Percentiles rank a stretch among this genome's conserved stretches.
These are phyloP conservation scores for Stagonosporopsis cucurbitacearum DNA, from an alignment of 2,329 filamentous ascomycete genomes.

Conservation along the genomic window DNA sequence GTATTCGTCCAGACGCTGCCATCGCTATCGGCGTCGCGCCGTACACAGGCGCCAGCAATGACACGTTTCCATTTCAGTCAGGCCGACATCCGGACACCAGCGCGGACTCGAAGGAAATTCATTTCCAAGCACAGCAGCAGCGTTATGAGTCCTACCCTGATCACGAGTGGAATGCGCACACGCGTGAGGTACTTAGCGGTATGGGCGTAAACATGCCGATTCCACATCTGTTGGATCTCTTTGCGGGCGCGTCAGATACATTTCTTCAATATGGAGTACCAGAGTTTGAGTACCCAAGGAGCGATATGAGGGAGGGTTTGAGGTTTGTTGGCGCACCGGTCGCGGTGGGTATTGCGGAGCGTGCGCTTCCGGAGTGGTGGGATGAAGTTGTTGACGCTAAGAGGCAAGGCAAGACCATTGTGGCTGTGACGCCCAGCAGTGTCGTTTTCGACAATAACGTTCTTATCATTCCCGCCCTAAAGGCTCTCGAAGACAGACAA, in stretches of 20 bases:
- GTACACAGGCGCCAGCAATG: background rate
- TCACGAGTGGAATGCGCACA: too few species aligned
- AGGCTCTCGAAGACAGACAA: background rate
- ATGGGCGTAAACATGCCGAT: background rate
- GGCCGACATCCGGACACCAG: background rate
- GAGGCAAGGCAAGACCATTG: background rate
- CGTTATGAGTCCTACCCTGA: too few species aligned
- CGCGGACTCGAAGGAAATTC: background rate
- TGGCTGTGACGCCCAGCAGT: background rate
- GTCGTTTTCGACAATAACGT: background rate
- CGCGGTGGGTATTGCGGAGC: too few species aligned
- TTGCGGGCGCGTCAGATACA: background rate
- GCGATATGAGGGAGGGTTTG: too few species aligned
- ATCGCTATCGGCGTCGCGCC: background rate
- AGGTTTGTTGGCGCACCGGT: too few species aligned
- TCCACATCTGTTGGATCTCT: background rate
- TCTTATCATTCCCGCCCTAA: background rate
- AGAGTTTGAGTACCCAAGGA: slow-evolving; percentile 1
- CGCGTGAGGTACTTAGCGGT: too few species aligned
- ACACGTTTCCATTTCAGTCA: background rate
- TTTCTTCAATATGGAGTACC: background rate
- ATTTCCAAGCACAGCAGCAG: background rate
- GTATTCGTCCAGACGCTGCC: background rate
- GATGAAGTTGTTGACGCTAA: background rate
- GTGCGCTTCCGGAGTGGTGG: slow-evolving; percentile 1